phyloP scores from a whole-genome alignment of 2,329 filamentous ascomycete species.

The Dactylellina parvicollis region DNA sequence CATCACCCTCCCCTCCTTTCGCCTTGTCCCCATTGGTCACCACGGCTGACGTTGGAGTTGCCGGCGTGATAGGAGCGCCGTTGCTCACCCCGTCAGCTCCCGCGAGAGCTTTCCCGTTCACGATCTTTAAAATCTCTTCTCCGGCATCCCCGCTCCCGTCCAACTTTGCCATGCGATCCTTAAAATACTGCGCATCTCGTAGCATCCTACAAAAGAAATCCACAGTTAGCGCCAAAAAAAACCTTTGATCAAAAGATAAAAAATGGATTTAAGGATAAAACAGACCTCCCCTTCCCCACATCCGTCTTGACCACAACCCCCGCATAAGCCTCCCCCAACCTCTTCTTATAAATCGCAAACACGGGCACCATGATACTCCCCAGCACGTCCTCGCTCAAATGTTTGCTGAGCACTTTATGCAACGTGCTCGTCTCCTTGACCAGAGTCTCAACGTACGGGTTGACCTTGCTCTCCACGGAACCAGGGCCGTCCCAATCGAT shows the following conservation, averaged over 20 bases:
- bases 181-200: constrained; percentile 78
- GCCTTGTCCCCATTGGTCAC: constrained; percentile 9
- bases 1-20: constrained; percentile 15
- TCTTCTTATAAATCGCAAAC: constrained; percentile 81
- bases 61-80: constrained; percentile 6
- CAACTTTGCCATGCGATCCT: constrained; percentile 76
- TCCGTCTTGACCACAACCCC: constrained; percentile 73
- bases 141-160: constrained; percentile 81
- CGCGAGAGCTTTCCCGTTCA: constrained; percentile 68
- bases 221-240: constrained; percentile 52
- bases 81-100: constrained; percentile 20
- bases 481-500: constrained; percentile 75
- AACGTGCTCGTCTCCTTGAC: constrained; percentile 86
- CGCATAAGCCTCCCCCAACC: constrained; percentile 76
- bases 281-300: constrained; percentile 76
- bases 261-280: constrained; percentile 29
- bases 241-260: constrained; percentile 18
- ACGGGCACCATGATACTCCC: constrained; percentile 86
- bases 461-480: constrained; percentile 64
- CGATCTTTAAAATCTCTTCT: constrained; percentile 72
- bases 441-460: constrained; percentile 84
- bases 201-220: constrained; percentile 72
- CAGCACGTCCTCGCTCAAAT: constrained; percentile 79
- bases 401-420: constrained; percentile 82
- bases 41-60: not conserved